Base-by-base conservation (phyloP, 148 eudicot genomes). In the Chenopodium suecicum region DNA sequence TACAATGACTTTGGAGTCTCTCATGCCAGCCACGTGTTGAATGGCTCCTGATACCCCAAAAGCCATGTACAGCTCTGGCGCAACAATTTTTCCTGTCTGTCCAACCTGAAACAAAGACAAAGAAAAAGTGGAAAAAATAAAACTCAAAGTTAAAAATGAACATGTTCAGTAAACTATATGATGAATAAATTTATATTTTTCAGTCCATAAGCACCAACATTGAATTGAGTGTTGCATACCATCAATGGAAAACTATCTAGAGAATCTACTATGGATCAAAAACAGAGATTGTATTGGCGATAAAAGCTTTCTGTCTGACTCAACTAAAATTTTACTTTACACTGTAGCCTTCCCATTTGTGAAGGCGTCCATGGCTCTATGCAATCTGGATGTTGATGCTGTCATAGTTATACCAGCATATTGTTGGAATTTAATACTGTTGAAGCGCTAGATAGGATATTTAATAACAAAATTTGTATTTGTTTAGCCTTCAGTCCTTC, bases 31-130 rank as follows among this genome's bases (percentile, higher is more conserved):
- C 60, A 95, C 75, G 86, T 95, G 99, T 87, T 95, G 99, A 84
- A 95, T 95, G 70, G 99, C 98, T 79, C 98, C 98, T 77, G 99
- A 95, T 79, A 95, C 97, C 85, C 97, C 99, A 87, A 93, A 93
- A 79, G 99, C 98, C 90, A 95, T 87, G 77, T 95, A 95, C 50
- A 95, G 71, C 65, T 95, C 92, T 62, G 99, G 99, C 67, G 95
- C 99, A 73, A 95, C 99, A 80, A 95, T 92, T 80, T 95, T 95
- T 54, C 99, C 98, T 32, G 99, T 95, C 89, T 93, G 99, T 79
- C 98, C 98, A 80, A 95, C 97, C 99, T 93, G 87, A 83, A 37
- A 37, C 41, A 37, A 37, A 37, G 41, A 37, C 41, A 37, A 77
- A 19, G 47, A 84, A n/a, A n/a, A n/a, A n/a, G n/a, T n/a, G 34